Conservation (phyloP, 2,329 filamentous ascomycete species). For the Pseudonectria foliicola region DNA sequence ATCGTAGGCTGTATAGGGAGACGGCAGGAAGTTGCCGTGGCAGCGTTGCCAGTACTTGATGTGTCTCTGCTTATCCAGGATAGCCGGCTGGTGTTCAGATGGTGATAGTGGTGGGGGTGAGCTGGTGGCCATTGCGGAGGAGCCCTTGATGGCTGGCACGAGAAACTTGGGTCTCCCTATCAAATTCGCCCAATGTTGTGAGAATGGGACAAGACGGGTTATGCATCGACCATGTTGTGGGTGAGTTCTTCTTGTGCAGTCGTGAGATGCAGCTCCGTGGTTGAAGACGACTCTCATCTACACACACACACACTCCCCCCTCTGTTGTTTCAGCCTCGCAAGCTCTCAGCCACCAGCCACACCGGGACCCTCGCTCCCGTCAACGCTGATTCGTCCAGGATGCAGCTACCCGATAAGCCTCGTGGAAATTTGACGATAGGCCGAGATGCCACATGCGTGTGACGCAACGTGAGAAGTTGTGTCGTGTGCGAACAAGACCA, state of each 20-base stretch:
- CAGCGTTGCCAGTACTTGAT: constrained; percentile 91
- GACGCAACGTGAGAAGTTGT: neutral
- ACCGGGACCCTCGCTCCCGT: neutral
- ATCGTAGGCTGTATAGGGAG: constrained; percentile 80
- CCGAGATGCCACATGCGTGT: neutral
- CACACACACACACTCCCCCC: no score
- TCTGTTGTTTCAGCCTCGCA: neutral
- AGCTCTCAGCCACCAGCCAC: neutral
- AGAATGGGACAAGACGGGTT: no score
- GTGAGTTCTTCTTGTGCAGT: no score
- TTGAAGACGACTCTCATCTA: no score
- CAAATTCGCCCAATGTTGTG: no score
- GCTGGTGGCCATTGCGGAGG: no score
- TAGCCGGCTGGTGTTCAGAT: constrained; percentile 10
- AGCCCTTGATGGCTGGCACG: no score
- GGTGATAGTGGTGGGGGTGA: no score
- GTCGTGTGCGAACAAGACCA: no score
- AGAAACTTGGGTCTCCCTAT: no score
- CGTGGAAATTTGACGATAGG: neutral
- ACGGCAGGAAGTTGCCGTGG: constrained; percentile 71
- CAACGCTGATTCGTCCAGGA: neutral
- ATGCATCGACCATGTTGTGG: no score
- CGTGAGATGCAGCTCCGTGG: no score
- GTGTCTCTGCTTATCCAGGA: constrained; percentile 59
- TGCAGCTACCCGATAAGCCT: neutral